Conservation (phyloP, 2,329 filamentous ascomycete genomes). For the Cladophialophora carrionii region DNA sequence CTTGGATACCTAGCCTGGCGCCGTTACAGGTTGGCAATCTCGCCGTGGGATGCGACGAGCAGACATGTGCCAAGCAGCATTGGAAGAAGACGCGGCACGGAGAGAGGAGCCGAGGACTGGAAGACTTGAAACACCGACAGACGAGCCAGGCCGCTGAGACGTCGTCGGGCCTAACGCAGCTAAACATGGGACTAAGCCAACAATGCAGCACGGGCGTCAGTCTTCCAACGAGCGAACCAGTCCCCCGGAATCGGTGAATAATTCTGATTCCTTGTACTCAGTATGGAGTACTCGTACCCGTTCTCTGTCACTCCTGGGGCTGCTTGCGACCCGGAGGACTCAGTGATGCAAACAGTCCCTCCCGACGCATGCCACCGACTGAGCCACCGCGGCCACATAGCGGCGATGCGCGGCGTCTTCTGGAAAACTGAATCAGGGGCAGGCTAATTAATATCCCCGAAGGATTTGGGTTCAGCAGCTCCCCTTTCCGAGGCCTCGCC, state of each 20-base stretch:
- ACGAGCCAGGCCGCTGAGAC: background rate
- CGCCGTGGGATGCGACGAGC: background rate
- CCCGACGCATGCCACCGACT: too few species aligned
- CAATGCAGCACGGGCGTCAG: background rate
- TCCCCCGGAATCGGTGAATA: constrained; percentile 17
- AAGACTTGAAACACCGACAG: background rate
- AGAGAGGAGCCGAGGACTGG: background rate
- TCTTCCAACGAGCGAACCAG: constrained; percentile 13
- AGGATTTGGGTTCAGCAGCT: background rate
- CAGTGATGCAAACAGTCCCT: too few species aligned
- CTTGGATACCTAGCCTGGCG: background rate
- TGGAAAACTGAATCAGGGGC: constrained; percentile 34
- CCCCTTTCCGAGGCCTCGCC: background rate
- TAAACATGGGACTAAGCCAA: background rate
- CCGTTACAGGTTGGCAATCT: constrained; percentile 1
- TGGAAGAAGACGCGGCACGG: background rate
- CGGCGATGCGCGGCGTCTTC: constrained; percentile 14
- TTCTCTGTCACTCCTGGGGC: too few species aligned
- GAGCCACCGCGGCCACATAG: too few species aligned
- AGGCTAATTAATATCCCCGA: constrained; percentile 5
- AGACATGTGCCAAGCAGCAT: background rate
- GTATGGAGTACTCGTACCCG: background rate
- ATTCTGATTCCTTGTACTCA: background rate
- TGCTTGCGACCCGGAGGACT: too few species aligned
- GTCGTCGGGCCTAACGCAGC: background rate